Evolutionary conservation across 23 red algal genomes (phyloP).

Genomic region (Gracilariopsis chorda): DNA sequence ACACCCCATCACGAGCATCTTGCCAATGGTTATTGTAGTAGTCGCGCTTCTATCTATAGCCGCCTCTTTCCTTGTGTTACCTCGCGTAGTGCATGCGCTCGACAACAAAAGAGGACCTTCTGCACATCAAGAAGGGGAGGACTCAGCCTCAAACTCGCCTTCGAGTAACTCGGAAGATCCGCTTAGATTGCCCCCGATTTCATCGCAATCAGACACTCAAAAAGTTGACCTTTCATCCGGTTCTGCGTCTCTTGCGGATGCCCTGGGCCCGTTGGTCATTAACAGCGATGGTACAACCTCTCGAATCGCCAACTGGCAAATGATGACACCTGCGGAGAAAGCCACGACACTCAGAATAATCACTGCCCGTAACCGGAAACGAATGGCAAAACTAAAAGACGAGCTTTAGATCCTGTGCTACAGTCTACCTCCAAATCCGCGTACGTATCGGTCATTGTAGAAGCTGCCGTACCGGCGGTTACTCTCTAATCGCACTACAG

Average conservation of each 20-base stretch:
- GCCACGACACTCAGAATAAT: slow-evolving; percentile 21
- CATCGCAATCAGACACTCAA: neutral
- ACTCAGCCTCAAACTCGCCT: too few species aligned
- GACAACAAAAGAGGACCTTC: too few species aligned
- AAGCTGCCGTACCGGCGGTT: slow-evolving; percentile 67
- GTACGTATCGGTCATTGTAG: slow-evolving; percentile 77
- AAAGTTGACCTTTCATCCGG: slow-evolving; percentile 10
- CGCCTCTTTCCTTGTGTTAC: too few species aligned
- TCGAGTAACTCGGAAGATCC: too few species aligned
- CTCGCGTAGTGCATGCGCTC: too few species aligned
- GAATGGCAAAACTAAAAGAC: slow-evolving; percentile 23
- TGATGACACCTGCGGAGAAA: slow-evolving; percentile 29
- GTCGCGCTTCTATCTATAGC: too few species aligned
- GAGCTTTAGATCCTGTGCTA: slow-evolving; percentile 15
- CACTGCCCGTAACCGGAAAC: slow-evolving; percentile 36
- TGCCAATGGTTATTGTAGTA: too few species aligned
- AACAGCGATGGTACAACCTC: slow-evolving; percentile 47
- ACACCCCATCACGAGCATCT: too few species aligned
- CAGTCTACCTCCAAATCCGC: slow-evolving; percentile 76
- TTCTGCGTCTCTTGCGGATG: neutral
- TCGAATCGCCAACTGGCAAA: slow-evolving; percentile 56
- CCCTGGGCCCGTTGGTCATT: slow-evolving; percentile 52
- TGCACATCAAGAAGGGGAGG: too few species aligned
- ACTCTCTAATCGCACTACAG: slow-evolving; percentile 32
- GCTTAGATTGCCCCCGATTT: neutral